Base-by-base conservation (phyloP, 306 rosid species). In the Vigna unguiculata region DNA sequence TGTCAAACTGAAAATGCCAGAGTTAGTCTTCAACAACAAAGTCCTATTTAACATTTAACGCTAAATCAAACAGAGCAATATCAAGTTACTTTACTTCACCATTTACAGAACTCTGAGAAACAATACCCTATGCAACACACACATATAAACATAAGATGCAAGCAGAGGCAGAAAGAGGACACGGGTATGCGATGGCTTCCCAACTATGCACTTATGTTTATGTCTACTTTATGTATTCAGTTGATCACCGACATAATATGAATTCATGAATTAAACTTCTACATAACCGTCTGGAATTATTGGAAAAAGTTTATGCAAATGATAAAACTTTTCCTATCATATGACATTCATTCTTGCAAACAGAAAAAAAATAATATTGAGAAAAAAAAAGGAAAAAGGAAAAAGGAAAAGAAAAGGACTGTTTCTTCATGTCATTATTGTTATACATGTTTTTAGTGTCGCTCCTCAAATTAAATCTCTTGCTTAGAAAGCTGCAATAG, bases 1-100 rank as follows among this genome's bases (percentile, higher is more conserved):
- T 61, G 98, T 93, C 88, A 93, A 84, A 80, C 95, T 93, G 89
- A 84, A 90, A 79, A 78, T 62, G 55, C 62, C 67, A 83, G 78
- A 43, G 77, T 81, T 75, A 69, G 71, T 30, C 67, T 66, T 43
- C 73, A 43, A 53, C 15, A 32, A 21, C 62, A 10, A 41, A 6
- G 9, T 36, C 34, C 13, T 22, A 40, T 41, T 32, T 51, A 32
- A 59, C 65, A 72, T 25, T 67, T 43, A 74, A 38, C 49, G 61
- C 36, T 15, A 52, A 72, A 76, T 21, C 6, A 72, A 34, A n/a
- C 59, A 74, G 63, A 1, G 53, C 28, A 62, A 52, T 4, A 52
- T 47, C 4, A 28, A 28, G 32, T 28, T 28, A 28, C 32, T 28
- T 28, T 5, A 28, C 5, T 28, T 28, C 32, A 28, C 32, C 32